phyloP scores from a whole-genome alignment of 805 yeast species.

The Tanozyma kutaoensis region DNA sequence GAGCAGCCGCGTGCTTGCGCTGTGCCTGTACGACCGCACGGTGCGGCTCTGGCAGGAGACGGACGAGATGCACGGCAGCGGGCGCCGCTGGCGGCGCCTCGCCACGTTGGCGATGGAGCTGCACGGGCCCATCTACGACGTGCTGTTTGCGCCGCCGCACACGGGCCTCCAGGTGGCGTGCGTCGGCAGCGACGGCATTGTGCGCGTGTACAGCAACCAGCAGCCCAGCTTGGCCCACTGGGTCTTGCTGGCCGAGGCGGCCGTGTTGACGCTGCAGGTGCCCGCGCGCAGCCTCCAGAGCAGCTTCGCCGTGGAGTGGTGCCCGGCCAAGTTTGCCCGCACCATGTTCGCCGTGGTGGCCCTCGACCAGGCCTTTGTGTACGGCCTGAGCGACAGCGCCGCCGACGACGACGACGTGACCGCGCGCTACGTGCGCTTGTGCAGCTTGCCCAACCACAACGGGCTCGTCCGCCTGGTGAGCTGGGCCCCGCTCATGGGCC shows the following conservation, averaged over 20 bases:
- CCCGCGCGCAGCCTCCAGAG: constrained; percentile 77
- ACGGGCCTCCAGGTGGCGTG: constrained; percentile 73
- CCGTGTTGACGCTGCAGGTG: constrained; percentile 45
- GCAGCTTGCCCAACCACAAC: constrained; percentile 68
- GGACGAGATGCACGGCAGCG: constrained; percentile 64
- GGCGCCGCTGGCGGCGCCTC: constrained; percentile 69
- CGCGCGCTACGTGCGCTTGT: constrained; percentile 30
- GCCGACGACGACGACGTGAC: background rate
- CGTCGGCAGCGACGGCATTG: constrained; percentile 79
- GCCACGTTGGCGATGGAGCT: constrained; percentile 69
- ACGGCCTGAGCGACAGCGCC: constrained; percentile 13
- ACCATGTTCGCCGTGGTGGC: constrained; percentile 81
- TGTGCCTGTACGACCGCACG: constrained; percentile 83
- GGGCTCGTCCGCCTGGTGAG: constrained; percentile 80
- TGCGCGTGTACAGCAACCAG: constrained; percentile 74
- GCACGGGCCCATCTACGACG: constrained; percentile 79
- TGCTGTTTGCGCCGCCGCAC: constrained; percentile 81
- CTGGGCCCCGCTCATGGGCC: constrained; percentile 97
- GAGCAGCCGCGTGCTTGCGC: constrained; percentile 66
- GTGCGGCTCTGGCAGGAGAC: constrained; percentile 87
- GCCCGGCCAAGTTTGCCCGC: constrained; percentile 67
- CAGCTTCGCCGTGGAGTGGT: constrained; percentile 81
- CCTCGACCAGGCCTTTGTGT: constrained; percentile 77
- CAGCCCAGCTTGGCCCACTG: constrained; percentile 82
- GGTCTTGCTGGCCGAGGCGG: constrained; percentile 63